phyloP scores from a whole-genome alignment of 192 early-diverging fungal species.

The Coemansia javaensis region DNA sequence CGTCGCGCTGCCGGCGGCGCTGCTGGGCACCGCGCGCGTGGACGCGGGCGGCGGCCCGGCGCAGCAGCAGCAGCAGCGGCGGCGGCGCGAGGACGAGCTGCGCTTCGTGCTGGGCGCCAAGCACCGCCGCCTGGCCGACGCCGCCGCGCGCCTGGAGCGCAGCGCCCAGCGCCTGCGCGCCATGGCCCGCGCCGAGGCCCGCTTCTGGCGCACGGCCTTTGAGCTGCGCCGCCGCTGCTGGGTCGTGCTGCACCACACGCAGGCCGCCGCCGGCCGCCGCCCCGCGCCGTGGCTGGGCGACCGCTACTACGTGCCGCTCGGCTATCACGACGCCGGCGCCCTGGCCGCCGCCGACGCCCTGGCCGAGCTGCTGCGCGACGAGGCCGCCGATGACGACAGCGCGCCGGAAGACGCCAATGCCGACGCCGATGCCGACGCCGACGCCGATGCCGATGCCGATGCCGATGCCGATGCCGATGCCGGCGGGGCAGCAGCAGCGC shows the following conservation, averaged over 20 bases:
- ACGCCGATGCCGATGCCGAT: too few relatives aligned
- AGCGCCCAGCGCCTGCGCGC: conserved; percentile 12
- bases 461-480: background rate
- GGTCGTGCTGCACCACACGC: conserved; percentile 34
- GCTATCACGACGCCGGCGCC: conserved; percentile 27
- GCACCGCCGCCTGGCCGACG: conserved; percentile 32
- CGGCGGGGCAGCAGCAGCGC: background rate
- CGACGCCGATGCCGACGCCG: too few relatives aligned
- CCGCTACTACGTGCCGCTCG: conserved; percentile 33
- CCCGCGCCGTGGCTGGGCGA: conserved; percentile 4
- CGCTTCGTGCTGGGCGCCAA: conserved; percentile 46
- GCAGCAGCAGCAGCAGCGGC: conserved; percentile 1
- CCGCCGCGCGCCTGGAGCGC: conserved; percentile 25
- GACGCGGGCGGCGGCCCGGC: background rate
- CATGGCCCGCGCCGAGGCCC: conserved; percentile 11
- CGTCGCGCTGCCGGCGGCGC: conserved; percentile 22
- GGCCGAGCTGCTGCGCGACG: conserved; percentile 34
- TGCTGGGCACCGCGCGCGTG: conserved; percentile 23
- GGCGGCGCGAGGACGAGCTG: conserved; percentile 14
- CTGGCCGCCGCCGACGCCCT: conserved; percentile 21
- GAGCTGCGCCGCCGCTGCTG: conserved; percentile 29
- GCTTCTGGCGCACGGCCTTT: conserved; percentile 43
- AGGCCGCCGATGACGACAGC: background rate
- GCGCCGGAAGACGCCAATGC: too few relatives aligned
- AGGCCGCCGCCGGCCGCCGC: background rate